phyloP scores from a whole-genome alignment of 73 alveolate species.

The Uronychia setigera region DNA sequence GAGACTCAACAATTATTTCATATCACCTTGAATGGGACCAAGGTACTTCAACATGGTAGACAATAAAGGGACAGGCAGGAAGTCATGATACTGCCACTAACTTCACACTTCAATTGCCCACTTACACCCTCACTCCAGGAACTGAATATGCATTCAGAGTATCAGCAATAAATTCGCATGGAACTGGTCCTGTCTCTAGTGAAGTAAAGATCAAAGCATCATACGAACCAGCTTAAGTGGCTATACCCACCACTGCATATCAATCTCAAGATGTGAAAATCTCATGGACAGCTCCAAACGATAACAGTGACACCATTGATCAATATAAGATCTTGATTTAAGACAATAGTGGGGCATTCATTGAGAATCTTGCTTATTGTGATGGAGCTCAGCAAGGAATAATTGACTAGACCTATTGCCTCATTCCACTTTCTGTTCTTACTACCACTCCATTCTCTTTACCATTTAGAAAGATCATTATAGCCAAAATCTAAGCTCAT shows the following conservation, averaged over 20 bases:
- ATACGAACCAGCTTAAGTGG: conserved; percentile 24
- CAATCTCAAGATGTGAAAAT: conserved; percentile 3
- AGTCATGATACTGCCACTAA: neutral
- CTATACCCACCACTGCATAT: conserved; percentile 13
- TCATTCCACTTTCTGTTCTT: neutral
- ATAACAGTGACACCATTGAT: conserved; percentile 16
- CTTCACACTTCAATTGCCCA: neutral
- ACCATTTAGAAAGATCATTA: conserved; percentile 6
- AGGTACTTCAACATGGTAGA: conserved; percentile 28
- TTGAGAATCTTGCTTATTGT: conserved; percentile 22
- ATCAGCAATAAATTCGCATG: conserved; percentile 49
- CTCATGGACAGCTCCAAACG: conserved; percentile 10
- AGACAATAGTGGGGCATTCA: neutral
- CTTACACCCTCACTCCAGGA: conserved; percentile 34
- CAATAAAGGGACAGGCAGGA: conserved; percentile 12
- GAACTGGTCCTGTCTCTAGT: conserved; percentile 37
- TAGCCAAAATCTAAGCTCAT: conserved; percentile 28
- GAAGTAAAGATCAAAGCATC: conserved; percentile 32
- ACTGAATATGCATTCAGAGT: conserved; percentile 28
- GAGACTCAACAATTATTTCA: conserved; percentile 8
- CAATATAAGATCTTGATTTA: conserved; percentile 4
- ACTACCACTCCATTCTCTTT: conserved; percentile 9
- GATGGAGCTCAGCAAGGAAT: conserved; percentile 37
- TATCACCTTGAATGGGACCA: conserved; percentile 38
- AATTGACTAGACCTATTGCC: neutral